Percentiles rank a stretch among this genome's conserved stretches.
Evolutionary conservation across 2,329 filamentous ascomycete species (phyloP).

Genomic region (Microcyclospora tardicrescens): DNA sequence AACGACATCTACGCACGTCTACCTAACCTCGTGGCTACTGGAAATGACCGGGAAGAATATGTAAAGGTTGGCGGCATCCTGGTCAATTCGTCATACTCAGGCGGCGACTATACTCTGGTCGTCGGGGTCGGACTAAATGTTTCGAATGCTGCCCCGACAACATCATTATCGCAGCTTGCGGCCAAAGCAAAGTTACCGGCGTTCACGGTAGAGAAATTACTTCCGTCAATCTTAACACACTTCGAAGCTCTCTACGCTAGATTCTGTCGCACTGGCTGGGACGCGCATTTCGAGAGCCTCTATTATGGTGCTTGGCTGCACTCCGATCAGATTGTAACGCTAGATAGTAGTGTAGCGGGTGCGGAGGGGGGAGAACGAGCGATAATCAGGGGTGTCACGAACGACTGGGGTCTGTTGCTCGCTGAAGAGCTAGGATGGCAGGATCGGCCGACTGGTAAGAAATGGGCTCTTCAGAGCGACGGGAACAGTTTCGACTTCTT

Average conservation of each 20-base stretch:
- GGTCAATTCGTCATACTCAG: conserved; percentile 72
- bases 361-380: conserved; percentile 63
- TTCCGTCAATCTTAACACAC: conserved; percentile 64
- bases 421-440: conserved; percentile 70
- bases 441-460: conserved; percentile 29
- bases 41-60: conserved; percentile 62
- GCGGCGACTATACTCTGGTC: conserved; percentile 68
- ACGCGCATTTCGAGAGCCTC: conserved; percentile 52
- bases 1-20: conserved; percentile 60
- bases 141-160: conserved; percentile 75
- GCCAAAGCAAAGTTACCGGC: conserved; percentile 28
- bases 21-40: conserved; percentile 25
- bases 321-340: conserved; percentile 49
- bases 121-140: conserved; percentile 75
- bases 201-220: conserved; percentile 25
- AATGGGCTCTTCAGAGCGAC: conserved; percentile 40
- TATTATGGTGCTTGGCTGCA: conserved; percentile 87
- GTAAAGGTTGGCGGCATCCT: conserved; percentile 91
- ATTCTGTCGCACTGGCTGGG: conserved; percentile 68
- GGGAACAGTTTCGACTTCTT: conserved; percentile 99
- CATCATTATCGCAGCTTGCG: conserved; percentile 60
- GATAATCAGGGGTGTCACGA: conserved; percentile 71
- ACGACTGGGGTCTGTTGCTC: conserved; percentile 78
- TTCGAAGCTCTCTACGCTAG: conserved; percentile 65
- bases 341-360: conserved; percentile 40